phyloP scores from a whole-genome alignment of 495 filamentous ascomycete genomes.

The Penicillium egyptiacum region DNA sequence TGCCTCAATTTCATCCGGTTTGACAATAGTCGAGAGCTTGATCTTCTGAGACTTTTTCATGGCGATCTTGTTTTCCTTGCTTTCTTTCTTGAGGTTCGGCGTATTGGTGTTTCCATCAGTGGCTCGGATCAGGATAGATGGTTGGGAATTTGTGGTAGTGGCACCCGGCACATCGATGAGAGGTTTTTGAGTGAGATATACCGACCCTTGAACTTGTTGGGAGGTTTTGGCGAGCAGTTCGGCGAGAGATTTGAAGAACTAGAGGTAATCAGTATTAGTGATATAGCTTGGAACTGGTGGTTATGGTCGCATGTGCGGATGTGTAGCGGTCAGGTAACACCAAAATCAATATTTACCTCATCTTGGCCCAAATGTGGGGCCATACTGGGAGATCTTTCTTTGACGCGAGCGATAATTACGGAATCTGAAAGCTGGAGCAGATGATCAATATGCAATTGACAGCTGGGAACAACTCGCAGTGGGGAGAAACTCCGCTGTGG shows the following conservation, averaged over 20 bases:
- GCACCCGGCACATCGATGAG: slow-evolving; percentile 23
- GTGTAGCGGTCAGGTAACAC: not conserved
- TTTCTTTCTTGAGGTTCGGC: slow-evolving; percentile 38
- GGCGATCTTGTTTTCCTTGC: slow-evolving; percentile 29
- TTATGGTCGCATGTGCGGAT: slow-evolving; percentile 15
- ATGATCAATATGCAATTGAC: slow-evolving; percentile 20
- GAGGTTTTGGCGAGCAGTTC: slow-evolving; percentile 70
- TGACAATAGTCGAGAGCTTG: slow-evolving; percentile 83
- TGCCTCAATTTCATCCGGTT: slow-evolving; percentile 67
- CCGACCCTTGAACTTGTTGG: slow-evolving; percentile 67
- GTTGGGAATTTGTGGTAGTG: slow-evolving; percentile 31
- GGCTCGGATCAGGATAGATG: slow-evolving; percentile 78
- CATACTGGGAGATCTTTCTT: slow-evolving; percentile 39
- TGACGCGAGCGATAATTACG: slow-evolving; percentile 14
- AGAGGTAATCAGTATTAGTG: slow-evolving; percentile 21
- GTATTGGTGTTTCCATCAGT: slow-evolving; percentile 63
- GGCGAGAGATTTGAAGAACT: slow-evolving; percentile 87
- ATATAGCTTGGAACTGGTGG: slow-evolving; percentile 13
- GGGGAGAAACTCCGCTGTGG: slow-evolving; percentile 33
- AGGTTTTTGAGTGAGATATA: slow-evolving; percentile 83
- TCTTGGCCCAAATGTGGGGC: slow-evolving; percentile 65
- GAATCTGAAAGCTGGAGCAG: slow-evolving; percentile 19
- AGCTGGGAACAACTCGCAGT: slow-evolving; percentile 15
- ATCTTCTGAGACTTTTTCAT: slow-evolving; percentile 55
- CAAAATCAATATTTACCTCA: slow-evolving; percentile 53